Conservation (phyloP, 2,329 filamentous ascomycete genomes). For the Cryphonectria carpinicola region DNA sequence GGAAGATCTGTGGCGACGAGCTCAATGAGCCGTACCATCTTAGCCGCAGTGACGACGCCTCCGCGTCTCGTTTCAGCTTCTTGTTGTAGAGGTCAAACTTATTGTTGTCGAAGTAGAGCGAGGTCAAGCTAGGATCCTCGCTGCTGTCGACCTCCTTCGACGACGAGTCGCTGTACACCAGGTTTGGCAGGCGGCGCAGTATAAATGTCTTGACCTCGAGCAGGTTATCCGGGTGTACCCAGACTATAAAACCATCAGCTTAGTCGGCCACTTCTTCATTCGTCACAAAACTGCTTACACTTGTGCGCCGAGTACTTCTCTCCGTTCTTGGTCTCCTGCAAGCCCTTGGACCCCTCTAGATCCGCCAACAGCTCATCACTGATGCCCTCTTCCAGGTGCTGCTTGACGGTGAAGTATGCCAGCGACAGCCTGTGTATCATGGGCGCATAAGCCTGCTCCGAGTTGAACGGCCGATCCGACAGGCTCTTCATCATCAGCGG, state of each 20-base stretch:
- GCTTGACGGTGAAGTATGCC: slow-evolving; percentile 93
- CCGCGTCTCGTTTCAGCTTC: slow-evolving; percentile 76
- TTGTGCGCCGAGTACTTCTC: slow-evolving; percentile 86
- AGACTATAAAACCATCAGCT: slow-evolving; percentile 61
- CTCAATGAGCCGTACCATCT: slow-evolving; percentile 90
- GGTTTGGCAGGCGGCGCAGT: slow-evolving; percentile 83
- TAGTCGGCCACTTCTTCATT: not conserved
- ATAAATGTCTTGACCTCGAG: slow-evolving; percentile 97
- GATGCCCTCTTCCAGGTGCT: slow-evolving; percentile 70
- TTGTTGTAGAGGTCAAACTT: slow-evolving; percentile 84
- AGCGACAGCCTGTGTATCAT: slow-evolving; percentile 88
- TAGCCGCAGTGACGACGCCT: slow-evolving; percentile 81
- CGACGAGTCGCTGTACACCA: slow-evolving; percentile 89
- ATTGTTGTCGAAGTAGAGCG: slow-evolving; percentile 91
- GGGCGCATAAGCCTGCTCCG: slow-evolving; percentile 84
- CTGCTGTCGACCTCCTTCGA: slow-evolving; percentile 80
- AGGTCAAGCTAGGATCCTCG: slow-evolving; percentile 89
- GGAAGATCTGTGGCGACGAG: slow-evolving; percentile 75
- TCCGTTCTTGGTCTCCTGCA: slow-evolving; percentile 58
- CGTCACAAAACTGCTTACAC: slow-evolving; percentile 58
- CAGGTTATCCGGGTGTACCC: slow-evolving; percentile 94
- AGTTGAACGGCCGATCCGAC: slow-evolving; percentile 90
- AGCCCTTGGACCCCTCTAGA: slow-evolving; percentile 20
- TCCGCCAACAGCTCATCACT: slow-evolving; percentile 28
- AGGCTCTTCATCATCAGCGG: slow-evolving; percentile 91